These are phyloP conservation scores for Bolboschoenus planiculmis DNA, from an alignment of 176 grass and related monocot species.

Conservation along the genomic window DNA sequence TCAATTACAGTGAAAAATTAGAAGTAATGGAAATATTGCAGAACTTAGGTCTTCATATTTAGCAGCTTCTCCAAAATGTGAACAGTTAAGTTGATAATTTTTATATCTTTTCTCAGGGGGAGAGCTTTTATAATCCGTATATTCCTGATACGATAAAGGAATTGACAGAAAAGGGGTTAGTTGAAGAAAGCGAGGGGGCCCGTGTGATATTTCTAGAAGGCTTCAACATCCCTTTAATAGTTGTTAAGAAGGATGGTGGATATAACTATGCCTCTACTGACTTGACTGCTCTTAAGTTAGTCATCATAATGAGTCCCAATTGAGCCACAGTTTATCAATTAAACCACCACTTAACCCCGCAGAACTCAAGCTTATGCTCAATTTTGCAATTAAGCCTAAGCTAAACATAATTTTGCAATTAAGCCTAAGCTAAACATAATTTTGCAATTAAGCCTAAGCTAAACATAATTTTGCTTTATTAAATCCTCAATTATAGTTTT, in stretches of 20 bases:
- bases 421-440: too few relatives aligned
- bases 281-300: constrained; percentile 74
- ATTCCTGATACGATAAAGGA: constrained; percentile 66
- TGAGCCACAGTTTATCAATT: not conserved
- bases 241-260: constrained; percentile 86
- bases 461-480: not conserved
- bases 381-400: too few relatives aligned
- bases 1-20: not conserved
- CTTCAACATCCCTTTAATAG: constrained; percentile 81
- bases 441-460: too few relatives aligned
- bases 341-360: not conserved
- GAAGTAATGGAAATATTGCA: not conserved
- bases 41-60: not conserved
- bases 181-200: constrained; percentile 77
- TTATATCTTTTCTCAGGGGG: constrained; percentile 42
- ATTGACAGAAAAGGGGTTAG: constrained; percentile 46
- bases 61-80: not conserved
- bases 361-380: not conserved
- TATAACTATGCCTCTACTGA: constrained; percentile 95
- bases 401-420: not conserved
- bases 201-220: constrained; percentile 66
- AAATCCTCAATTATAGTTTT: not conserved
- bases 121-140: constrained; percentile 96
- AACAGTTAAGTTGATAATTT: not conserved
- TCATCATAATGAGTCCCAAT: constrained; percentile 4